These are phyloP conservation scores for Paradendryphiella salina DNA, from an alignment of 2,329 filamentous ascomycete genomes.

Conservation along the genomic window DNA sequence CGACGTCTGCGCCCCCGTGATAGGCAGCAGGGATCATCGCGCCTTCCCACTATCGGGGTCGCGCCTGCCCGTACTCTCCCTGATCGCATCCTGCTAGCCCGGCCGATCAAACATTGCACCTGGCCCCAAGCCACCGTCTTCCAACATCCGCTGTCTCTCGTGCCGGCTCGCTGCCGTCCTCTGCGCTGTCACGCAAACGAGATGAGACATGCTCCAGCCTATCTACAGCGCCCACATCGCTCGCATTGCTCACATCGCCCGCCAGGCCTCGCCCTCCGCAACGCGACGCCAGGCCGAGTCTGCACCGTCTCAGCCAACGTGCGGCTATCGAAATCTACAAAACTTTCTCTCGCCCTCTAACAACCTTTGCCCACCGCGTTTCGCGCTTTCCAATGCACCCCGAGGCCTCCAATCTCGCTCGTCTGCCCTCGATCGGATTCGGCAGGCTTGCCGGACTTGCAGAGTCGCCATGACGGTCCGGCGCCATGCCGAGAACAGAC, in stretches of 20 bases:
- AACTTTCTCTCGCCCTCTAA: constrained; percentile 1
- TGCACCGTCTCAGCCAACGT: constrained; percentile 3
- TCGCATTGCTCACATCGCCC: no score
- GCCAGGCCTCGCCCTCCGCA: background rate
- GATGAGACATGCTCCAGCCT: background rate
- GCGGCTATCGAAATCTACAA: background rate
- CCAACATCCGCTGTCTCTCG: constrained; percentile 16
- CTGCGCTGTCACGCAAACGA: background rate
- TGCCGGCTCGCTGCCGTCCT: background rate
- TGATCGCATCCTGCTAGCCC: constrained; percentile 33
- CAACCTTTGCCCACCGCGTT: background rate
- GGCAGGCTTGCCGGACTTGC: constrained; percentile 25
- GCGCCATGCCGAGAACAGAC: no score
- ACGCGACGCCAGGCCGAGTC: constrained; percentile 2
- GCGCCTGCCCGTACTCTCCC: constrained; percentile 23
- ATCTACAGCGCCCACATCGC: no score
- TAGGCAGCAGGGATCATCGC: constrained; percentile 38
- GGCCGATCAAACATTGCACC: constrained; percentile 40
- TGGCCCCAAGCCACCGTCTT: constrained; percentile 17
- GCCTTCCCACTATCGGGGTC: constrained; percentile 25
- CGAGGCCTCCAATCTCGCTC: constrained; percentile 6
- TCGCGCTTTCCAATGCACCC: background rate
- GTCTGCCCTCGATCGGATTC: constrained; percentile 6
- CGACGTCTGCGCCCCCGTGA: constrained; percentile 23
- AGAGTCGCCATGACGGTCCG: background rate